Base-by-base conservation (phyloP, 1,284 basidiomycete genomes). In the Ceratobasidium theobromae region DNA sequence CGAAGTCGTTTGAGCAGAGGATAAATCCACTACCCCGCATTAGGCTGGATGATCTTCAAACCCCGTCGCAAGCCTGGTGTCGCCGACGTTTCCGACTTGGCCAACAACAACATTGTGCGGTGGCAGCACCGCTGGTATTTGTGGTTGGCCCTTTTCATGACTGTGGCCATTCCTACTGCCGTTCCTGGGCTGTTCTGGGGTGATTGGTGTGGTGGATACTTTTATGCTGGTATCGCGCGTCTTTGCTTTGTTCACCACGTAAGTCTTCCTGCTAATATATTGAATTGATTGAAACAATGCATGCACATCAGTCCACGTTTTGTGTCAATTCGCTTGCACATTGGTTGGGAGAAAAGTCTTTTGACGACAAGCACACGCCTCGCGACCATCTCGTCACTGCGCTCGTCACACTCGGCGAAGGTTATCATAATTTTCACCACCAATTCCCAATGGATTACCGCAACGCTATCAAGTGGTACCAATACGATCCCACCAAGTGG, bases 401-500 rank as follows among this genome's bases (percentile, higher is more conserved):
- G 9, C 80, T 95, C 46, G 86, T 85, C 68, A 95, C 93, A 30
- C 86, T 95, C 73, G 93, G 93, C 68, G 93, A 96, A 77, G 93
- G 94, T 12, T 96, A 96, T 81, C 93, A 96, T 83, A 96, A 97
- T 79, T 97, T 97, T 84, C 93, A 95, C 78, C 92, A 91, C 73
- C 90, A 94, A 77, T 93, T 94, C 84, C 91, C 91, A 9, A 91
- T 91, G 89, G 94, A 97, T 77, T 96, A 91, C 81, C 84, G 94
- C 45, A 95, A 95, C 73, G 93, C 92, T 45, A 92, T 94, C 81
- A 91, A 82, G 77, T 95, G 91, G 91, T 93, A 91, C 75, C 92
- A 94, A 76, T 94, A 93, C 73, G 89, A 92, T 72, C 89, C 88
- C 5, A 91, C 88, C 16, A 95, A 97, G 78, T 95, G 93, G 92